These are phyloP conservation scores for Hygrophorus pudorinus DNA, from an alignment of 768 basidiomycete species.

Conservation along the genomic window DNA sequence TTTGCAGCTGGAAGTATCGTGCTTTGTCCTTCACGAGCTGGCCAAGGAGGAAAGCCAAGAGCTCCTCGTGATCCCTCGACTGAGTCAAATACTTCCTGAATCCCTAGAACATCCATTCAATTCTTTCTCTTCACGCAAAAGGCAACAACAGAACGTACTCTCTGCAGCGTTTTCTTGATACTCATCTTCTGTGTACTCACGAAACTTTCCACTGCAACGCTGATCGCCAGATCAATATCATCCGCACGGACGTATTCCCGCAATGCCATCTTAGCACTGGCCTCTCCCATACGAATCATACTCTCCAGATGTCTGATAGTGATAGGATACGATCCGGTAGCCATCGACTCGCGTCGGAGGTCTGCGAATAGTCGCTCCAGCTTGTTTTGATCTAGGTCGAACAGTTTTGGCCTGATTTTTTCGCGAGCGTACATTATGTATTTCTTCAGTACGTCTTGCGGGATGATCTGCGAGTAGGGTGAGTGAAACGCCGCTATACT, in stretches of 20 bases:
- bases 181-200: constrained; percentile 96
- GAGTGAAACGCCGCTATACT: background rate
- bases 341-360: constrained; percentile 88
- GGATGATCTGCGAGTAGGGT: constrained; percentile 64
- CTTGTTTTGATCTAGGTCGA: constrained; percentile 94
- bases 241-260: constrained; percentile 93
- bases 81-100: constrained; percentile 98
- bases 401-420: constrained; percentile 84
- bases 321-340: constrained; percentile 98
- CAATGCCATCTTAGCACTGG: constrained; percentile 96
- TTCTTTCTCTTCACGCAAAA: background rate
- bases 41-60: constrained; percentile 90
- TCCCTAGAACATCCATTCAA: constrained; percentile 36
- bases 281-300: constrained; percentile 99
- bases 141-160: constrained; percentile 44
- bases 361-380: constrained; percentile 90
- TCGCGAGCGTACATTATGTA: constrained; percentile 99
- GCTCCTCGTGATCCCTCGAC: constrained; percentile 91
- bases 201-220: constrained; percentile 90
- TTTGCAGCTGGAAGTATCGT: constrained; percentile 70
- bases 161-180: constrained; percentile 94
- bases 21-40: constrained; percentile 90
- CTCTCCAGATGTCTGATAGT: constrained; percentile 97
- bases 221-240: constrained; percentile 95
- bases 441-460: constrained; percentile 91